These are phyloP conservation scores for Hypoxylon perforatum DNA, from an alignment of 495 filamentous ascomycete species.

Conservation along the genomic window DNA sequence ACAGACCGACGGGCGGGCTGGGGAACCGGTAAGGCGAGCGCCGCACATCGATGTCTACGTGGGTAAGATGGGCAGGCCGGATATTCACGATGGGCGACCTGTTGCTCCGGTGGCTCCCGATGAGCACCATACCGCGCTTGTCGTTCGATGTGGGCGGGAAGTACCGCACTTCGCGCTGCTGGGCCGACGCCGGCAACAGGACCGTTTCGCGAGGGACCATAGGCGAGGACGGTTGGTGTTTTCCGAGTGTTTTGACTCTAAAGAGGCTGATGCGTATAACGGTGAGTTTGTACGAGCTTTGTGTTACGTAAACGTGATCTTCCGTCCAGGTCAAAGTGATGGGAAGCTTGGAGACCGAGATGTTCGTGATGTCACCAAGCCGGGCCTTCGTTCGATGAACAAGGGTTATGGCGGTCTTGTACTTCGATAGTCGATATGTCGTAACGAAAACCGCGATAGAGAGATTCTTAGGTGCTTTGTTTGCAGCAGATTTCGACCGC, in stretches of 20 bases:
- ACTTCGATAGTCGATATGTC: not conserved
- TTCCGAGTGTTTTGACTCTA: not conserved
- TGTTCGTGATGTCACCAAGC: not conserved
- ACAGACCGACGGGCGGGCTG: not conserved
- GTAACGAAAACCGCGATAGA: conserved; percentile 1
- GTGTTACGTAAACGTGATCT: conserved; percentile 3
- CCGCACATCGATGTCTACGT: not conserved
- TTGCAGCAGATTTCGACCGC: not conserved
- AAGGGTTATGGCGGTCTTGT: not conserved
- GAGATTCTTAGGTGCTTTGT: not conserved
- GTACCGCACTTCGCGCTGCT: conserved; percentile 2
- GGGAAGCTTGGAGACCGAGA: conserved; percentile 4
- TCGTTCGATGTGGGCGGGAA: conserved; percentile 1
- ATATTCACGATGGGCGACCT: not conserved
- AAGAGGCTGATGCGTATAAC: not conserved
- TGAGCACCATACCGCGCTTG: conserved; percentile 3
- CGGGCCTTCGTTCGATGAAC: conserved; percentile 3
- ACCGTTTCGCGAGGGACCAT: conserved; percentile 6
- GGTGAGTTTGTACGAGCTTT: conserved; percentile 6
- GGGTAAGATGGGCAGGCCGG: not conserved
- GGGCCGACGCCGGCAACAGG: conserved; percentile 2
- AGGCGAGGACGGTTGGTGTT: not conserved
- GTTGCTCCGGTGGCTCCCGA: conserved; percentile 3
- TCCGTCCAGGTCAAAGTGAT: conserved; percentile 4
- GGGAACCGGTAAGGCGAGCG: not conserved